Base-by-base conservation (phyloP, 768 basidiomycete genomes). In the Suillus spraguei region DNA sequence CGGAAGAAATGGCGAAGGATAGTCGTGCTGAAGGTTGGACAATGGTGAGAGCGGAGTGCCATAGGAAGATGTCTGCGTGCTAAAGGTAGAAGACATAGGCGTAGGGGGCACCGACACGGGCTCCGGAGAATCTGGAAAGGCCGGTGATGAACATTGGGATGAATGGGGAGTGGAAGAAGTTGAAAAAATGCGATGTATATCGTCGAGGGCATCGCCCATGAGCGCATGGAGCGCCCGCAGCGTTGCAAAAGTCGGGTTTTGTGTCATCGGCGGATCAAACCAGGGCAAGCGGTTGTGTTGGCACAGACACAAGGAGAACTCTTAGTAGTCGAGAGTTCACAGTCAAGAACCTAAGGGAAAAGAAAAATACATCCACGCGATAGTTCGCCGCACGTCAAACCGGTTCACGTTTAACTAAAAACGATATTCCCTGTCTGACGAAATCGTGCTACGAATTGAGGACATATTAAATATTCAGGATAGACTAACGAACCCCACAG, bases 171-270 rank as follows among this genome's bases (percentile, higher is more conserved):
- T 54, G 11, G 66, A 60, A 22, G 74, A 60, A 17, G 72, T 71
- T 35, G 76, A 72, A 70, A 87, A 90, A 59, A 89, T 77, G 59
- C 77, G 78, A 72, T 90, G 85, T 17, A 92, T 87, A 67, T 89
- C 87, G 74, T 86, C 82, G 65, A 91, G 76, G 32, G 89, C 88
- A 66, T 87, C 80, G 68, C 85, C 87, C 67, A 92, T 83, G 70
- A 91, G 83, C 65, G 82, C 74, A 65, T 90, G 85, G 49, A 91
- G 83, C 39, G 85, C 83, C 53, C 84, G 84, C 60, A 92, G 82
- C 61, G 82, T 79, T 36, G 86, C 80, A 67, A 92, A 86, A 60
- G 90, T 87, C 85, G 78, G 70, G 67, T 84, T 84, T 66, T 74
- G 47, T 47, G 68, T 47, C 16, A n/a, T 63, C 52, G 62, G 46